Evolutionary conservation across 352 stramenopile species (phyloP).

Genomic region (Phytophthora constricta): DNA sequence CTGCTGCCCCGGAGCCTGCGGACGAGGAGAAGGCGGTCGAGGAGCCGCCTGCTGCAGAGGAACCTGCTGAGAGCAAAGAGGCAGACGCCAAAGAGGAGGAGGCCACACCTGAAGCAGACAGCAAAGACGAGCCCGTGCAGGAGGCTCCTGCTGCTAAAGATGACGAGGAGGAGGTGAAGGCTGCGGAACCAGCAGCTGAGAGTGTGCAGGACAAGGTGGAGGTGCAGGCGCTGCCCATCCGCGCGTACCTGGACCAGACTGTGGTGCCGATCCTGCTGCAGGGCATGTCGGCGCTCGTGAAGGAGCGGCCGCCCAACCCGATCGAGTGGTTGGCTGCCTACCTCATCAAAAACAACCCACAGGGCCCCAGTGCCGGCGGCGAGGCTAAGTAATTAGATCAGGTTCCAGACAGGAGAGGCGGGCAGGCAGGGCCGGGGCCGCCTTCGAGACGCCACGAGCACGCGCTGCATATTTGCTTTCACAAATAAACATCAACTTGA

Average conservation of each 20-base stretch:
- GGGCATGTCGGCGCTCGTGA: slow-evolving; percentile 97
- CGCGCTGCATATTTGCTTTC: slow-evolving; percentile 35
- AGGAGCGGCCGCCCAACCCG: slow-evolving; percentile 96
- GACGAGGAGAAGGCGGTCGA: neutral
- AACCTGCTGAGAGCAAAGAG: slow-evolving; percentile 40
- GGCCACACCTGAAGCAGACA: slow-evolving; percentile 23
- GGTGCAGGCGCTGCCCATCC: slow-evolving; percentile 94
- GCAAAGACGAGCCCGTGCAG: slow-evolving; percentile 28
- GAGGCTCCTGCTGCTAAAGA: slow-evolving; percentile 36
- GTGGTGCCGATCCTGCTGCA: slow-evolving; percentile 98
- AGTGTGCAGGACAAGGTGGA: slow-evolving; percentile 91
- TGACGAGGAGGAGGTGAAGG: slow-evolving; percentile 53
- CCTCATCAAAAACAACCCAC: slow-evolving; percentile 97
- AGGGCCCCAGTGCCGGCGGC: slow-evolving; percentile 60
- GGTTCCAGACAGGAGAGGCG: slow-evolving; percentile 8
- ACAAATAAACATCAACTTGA: slow-evolving; percentile 11
- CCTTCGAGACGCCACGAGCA: slow-evolving; percentile 14
- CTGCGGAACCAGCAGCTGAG: slow-evolving; percentile 75
- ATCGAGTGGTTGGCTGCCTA: slow-evolving; percentile 97
- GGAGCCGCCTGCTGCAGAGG: slow-evolving; percentile 14
- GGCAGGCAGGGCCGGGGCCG: slow-evolving; percentile 5
- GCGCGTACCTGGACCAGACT: slow-evolving; percentile 98
- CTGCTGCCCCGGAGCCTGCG: slow-evolving; percentile 5
- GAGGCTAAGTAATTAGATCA: slow-evolving; percentile 67
- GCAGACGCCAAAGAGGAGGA: slow-evolving; percentile 39